These are phyloP conservation scores for Lecanoromycetidae sp. DNA, from an alignment of 2,329 filamentous ascomycete species.

Conservation along the genomic window DNA sequence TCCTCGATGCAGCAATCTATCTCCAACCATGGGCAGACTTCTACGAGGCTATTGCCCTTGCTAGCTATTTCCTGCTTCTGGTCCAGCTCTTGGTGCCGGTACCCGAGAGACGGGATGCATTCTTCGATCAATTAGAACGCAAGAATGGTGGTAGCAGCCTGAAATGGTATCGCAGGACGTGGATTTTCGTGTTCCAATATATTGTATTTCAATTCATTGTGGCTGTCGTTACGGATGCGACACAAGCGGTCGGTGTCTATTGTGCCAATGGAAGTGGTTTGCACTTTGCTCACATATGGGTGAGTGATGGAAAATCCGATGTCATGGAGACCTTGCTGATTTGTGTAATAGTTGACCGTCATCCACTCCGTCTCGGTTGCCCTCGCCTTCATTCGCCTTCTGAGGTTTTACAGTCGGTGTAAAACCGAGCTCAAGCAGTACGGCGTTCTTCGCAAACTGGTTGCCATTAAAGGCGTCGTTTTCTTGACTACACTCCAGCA, in stretches of 20 bases:
- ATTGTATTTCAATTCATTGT: slow-evolving; percentile 23
- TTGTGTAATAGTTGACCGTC: slow-evolving; percentile 8
- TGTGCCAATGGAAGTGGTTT: slow-evolving; percentile 24
- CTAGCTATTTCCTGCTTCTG: slow-evolving; percentile 35
- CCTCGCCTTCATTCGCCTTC: slow-evolving; percentile 21
- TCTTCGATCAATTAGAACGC: slow-evolving; percentile 23
- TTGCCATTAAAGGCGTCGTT: slow-evolving; percentile 28
- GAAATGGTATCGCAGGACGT: slow-evolving; percentile 19
- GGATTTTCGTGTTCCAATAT: slow-evolving; percentile 32
- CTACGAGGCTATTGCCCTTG: slow-evolving; percentile 31
- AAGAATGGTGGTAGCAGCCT: slow-evolving; percentile 20
- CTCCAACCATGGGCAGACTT: slow-evolving; percentile 30
- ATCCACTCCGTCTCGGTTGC: slow-evolving; percentile 19
- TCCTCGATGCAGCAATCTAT: slow-evolving; percentile 31
- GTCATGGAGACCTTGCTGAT: too few species aligned
- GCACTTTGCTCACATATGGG: slow-evolving; percentile 30
- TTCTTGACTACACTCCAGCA: slow-evolving; percentile 23
- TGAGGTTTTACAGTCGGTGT: slow-evolving; percentile 23
- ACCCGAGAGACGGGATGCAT: slow-evolving; percentile 21
- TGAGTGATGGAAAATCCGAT: too few species aligned
- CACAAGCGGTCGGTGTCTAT: slow-evolving; percentile 23
- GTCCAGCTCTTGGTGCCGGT: slow-evolving; percentile 32
- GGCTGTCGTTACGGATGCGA: slow-evolving; percentile 24
- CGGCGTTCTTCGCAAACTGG: slow-evolving; percentile 25
- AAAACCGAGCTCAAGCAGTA: slow-evolving; percentile 22